Evolutionary conservation across 75 land plant species (phyloP).

Genomic region (Pseudotsuga menziesii): DNA sequence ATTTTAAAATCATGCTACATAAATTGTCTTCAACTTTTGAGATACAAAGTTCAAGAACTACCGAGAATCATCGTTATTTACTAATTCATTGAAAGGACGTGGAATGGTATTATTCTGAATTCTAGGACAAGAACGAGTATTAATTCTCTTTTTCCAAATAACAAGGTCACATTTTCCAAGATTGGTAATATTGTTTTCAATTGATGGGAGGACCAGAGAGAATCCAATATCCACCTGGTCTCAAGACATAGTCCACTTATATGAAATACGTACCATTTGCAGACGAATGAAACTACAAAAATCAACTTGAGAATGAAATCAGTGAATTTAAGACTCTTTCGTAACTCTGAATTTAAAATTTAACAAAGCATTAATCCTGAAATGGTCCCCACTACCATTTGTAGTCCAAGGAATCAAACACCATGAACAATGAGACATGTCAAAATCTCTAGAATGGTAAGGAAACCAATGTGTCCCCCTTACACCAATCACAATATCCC

Average conservation of each 20-base stretch:
- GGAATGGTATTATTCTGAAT: too few relatives aligned
- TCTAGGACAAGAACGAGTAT: too few relatives aligned
- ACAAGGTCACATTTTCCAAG: slow-evolving; percentile 79
- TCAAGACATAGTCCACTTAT: slow-evolving; percentile 83
- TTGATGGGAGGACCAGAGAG: slow-evolving; percentile 90
- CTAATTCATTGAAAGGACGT: too few relatives aligned
- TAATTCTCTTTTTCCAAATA: too few relatives aligned
- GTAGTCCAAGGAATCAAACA: slow-evolving; percentile 78
- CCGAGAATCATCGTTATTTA: slow-evolving; percentile 18
- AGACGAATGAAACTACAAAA: not conserved
- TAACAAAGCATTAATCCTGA: not conserved
- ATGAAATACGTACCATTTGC: slow-evolving; percentile 77
- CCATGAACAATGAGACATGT: slow-evolving; percentile 85
- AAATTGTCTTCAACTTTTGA: too few relatives aligned
- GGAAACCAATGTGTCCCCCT: slow-evolving; percentile 65
- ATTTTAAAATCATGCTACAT: too few relatives aligned
- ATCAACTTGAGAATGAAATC: not conserved
- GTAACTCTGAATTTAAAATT: not conserved
- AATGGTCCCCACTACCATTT: slow-evolving; percentile 45
- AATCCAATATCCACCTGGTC: slow-evolving; percentile 90
- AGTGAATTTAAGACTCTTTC: not conserved
- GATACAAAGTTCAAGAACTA: too few relatives aligned
- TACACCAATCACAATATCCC: slow-evolving; percentile 87
- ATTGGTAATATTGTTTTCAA: slow-evolving; percentile 65
- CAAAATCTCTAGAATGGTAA: slow-evolving; percentile 78